These are phyloP conservation scores for Coelastrella sp. DNA, from an alignment of 139 green algal species.

Conservation along the genomic window DNA sequence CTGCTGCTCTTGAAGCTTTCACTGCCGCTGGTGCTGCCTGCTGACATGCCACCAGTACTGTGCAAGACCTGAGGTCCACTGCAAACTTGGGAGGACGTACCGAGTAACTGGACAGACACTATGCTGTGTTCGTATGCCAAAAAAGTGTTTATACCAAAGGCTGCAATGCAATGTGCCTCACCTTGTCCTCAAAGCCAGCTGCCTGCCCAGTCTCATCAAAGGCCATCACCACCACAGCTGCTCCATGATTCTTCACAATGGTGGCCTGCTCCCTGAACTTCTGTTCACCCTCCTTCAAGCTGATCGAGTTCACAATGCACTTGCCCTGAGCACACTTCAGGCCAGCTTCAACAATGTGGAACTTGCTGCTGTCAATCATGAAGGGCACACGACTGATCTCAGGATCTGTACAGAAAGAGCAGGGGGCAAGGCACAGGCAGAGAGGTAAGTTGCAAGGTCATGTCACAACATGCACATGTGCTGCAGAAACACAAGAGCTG, in stretches of 20 bases:
- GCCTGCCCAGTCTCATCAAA: constrained; percentile 97
- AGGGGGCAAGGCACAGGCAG: neutral
- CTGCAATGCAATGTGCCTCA: constrained; percentile 79
- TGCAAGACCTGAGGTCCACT: too few species aligned
- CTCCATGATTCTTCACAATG: constrained; percentile 90
- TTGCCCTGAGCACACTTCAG: constrained; percentile 98
- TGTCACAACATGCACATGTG: too few species aligned
- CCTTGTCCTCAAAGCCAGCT: constrained; percentile 81
- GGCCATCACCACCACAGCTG: constrained; percentile 98
- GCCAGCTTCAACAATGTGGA: constrained; percentile 96
- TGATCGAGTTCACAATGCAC: constrained; percentile 99
- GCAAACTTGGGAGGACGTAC: too few species aligned
- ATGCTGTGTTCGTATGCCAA: too few species aligned
- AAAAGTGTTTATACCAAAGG: constrained; percentile 77
- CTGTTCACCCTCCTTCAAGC: constrained; percentile 97
- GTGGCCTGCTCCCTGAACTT: constrained; percentile 88
- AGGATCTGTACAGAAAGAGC: constrained; percentile 78
- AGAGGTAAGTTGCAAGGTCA: neutral
- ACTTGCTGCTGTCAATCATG: constrained; percentile 99
- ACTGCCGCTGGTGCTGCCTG: too few species aligned
- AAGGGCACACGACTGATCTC: constrained; percentile 96
- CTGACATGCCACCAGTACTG: too few species aligned
- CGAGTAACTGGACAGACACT: too few species aligned
- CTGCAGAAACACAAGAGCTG: too few species aligned
- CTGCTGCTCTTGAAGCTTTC: too few species aligned